phyloP scores from a whole-genome alignment of 495 filamentous ascomycete species.

The Penicillium coffeae region DNA sequence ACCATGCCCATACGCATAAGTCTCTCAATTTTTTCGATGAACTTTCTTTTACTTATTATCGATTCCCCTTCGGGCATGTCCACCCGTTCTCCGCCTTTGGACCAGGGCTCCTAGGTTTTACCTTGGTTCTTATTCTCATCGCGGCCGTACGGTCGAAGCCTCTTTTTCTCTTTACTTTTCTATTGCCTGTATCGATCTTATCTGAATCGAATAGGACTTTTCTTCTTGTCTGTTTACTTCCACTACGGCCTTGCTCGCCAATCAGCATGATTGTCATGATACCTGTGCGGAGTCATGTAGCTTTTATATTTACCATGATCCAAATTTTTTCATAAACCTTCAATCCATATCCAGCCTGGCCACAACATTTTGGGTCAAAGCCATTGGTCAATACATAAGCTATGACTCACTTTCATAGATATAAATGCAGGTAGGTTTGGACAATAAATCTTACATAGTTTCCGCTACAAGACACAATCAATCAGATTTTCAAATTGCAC shows the following conservation, averaged over 20 bases:
- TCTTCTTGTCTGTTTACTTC: slow-evolving; percentile 13
- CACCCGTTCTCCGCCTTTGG: slow-evolving; percentile 13
- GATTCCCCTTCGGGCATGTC: slow-evolving; percentile 10
- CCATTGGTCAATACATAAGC: neutral
- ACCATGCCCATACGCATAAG: slow-evolving; percentile 24
- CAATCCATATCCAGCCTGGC: neutral
- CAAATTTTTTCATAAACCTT: neutral
- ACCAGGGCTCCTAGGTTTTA: slow-evolving; percentile 25
- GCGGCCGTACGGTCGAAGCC: slow-evolving; percentile 8
- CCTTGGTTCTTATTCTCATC: slow-evolving; percentile 19
- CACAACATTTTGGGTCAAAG: neutral
- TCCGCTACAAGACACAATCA: no score
- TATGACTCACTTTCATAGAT: neutral
- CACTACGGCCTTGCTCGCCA: slow-evolving; percentile 18
- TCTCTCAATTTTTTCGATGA: slow-evolving; percentile 1
- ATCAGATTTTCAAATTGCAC: no score
- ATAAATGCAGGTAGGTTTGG: no score
- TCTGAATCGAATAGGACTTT: slow-evolving; percentile 3
- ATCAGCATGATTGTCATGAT: slow-evolving; percentile 38
- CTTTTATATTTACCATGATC: slow-evolving; percentile 10
- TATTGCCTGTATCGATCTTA: slow-evolving; percentile 5
- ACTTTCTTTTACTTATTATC: slow-evolving; percentile 9
- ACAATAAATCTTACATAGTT: no score
- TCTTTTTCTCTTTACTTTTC: slow-evolving; percentile 8
- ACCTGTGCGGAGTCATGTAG: slow-evolving; percentile 33